Evolutionary conservation across 192 early-diverging fungal genomes (phyloP), one percentile per base, ranked within the genome.

Genomic region (Phycomyces nitens): DNA sequence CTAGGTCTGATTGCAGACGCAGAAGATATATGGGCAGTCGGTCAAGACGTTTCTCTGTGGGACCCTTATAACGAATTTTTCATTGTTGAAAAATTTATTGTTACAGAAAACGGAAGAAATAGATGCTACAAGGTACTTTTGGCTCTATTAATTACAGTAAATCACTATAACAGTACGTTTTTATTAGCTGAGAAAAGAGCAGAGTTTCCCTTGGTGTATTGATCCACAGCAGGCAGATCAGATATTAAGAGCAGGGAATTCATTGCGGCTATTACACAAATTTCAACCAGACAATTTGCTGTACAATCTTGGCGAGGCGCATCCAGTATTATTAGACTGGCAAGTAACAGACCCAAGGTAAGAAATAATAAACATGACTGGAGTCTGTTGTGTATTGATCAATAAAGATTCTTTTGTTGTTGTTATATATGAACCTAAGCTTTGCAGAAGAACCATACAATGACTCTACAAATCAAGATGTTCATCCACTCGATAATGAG

Each of bases 51-150:
- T 5, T 40, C 18, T 9, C 55, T 58, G 18, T n/a, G 53, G 0
- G 77, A 79, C 18, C 77, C 70, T 3, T 79, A 72, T 39, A 58
- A 44, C 0, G 77, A 79, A 55, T 76, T 76, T 38, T 79, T 79
- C 62, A 60, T 77, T 0, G 21, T 69, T 18, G 44, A 47, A n/a
- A 69, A 43, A 43, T 52, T 26, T 49, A 41, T 26, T 6, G 44
- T 22, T 6, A 26, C 34, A 27, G 43, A 52, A 18, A 24, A 47
- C 23, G 55, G 21, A 7, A 21, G 40, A 38, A 0, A 29, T 7
- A 59, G n/a, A 23, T 11, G 44, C 15, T 14, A 18, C 29, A 24
- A 62, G 34, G 20, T 58, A 40, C 18, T 40, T 38, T 56, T 55
- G 21, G n/a, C 26, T 62, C 5, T 39, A 11, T 38, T 16, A 8